These are phyloP conservation scores for Cantharellus cinnabarinus DNA, from an alignment of 768 basidiomycete genomes.

Conservation along the genomic window DNA sequence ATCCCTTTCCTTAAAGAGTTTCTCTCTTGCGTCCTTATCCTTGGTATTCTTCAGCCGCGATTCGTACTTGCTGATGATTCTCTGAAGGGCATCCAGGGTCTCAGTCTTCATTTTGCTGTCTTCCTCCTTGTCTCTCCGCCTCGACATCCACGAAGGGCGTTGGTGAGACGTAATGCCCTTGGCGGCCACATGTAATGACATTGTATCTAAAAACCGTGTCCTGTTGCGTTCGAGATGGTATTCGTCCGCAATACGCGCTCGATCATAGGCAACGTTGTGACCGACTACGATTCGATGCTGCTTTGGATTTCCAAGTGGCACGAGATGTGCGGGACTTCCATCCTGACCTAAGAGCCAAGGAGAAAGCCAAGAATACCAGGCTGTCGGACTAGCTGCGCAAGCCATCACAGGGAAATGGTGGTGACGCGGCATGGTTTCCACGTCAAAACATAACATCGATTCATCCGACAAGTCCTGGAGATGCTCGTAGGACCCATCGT, in stretches of 20 bases:
- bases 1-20: slow-evolving; percentile 1
- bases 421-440: slow-evolving; percentile 77
- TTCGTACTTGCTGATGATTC: slow-evolving; percentile 26
- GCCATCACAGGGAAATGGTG: slow-evolving; percentile 76
- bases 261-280: slow-evolving; percentile 90
- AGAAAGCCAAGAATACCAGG: slow-evolving; percentile 93
- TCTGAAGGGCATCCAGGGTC: slow-evolving; percentile 39
- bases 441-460: slow-evolving; percentile 71
- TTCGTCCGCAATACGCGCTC: slow-evolving; percentile 64
- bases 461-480: slow-evolving; percentile 50
- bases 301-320: slow-evolving; percentile 42
- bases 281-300: slow-evolving; percentile 56
- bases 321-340: slow-evolving; percentile 37
- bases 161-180: slow-evolving; percentile 90
- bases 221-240: slow-evolving; percentile 46
- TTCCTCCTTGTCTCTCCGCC: slow-evolving; percentile 47
- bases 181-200: slow-evolving; percentile 84
- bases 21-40: slow-evolving; percentile 19
- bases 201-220: slow-evolving; percentile 81
- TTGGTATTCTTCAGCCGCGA: slow-evolving; percentile 20
- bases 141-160: slow-evolving; percentile 78
- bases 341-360: slow-evolving; percentile 67
- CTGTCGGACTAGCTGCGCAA: slow-evolving; percentile 57
- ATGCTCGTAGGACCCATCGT: slow-evolving; percentile 58
- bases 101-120: slow-evolving; percentile 37